Evolutionary conservation across 1,139 yeast genomes (phyloP).

Genomic region (Zygotorulaspora mrakii): DNA sequence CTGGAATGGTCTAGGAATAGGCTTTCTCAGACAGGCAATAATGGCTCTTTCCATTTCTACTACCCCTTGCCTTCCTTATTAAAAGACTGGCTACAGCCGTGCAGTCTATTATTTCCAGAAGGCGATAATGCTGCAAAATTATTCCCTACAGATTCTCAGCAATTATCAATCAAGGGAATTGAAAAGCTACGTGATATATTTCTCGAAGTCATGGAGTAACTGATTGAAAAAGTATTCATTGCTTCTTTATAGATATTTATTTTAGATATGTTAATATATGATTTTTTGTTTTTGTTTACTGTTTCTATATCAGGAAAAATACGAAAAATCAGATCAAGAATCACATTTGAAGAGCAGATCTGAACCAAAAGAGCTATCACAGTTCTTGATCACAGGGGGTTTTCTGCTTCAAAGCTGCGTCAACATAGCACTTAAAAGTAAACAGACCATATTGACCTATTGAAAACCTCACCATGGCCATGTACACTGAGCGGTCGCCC

Average conservation of each 20-base stretch:
- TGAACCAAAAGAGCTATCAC: too few relatives aligned
- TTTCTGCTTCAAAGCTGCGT: too few relatives aligned
- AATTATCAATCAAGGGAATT: slow-evolving; percentile 14
- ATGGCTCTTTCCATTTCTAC: slow-evolving; percentile 19
- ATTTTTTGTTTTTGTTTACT: slow-evolving; percentile 11
- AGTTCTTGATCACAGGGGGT: too few relatives aligned
- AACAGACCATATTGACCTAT: too few relatives aligned
- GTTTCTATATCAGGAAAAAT: slow-evolving; percentile 10
- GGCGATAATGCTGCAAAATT: slow-evolving; percentile 9
- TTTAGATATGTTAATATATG: too few relatives aligned
- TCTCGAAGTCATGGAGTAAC: slow-evolving; percentile 9
- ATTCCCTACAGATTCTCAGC: slow-evolving; percentile 16
- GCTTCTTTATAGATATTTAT: too few relatives aligned
- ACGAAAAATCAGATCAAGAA: slow-evolving; percentile 2
- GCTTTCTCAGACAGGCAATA: slow-evolving; percentile 17
- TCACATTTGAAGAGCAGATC: too few relatives aligned
- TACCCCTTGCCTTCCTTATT: slow-evolving; percentile 15
- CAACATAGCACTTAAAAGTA: too few relatives aligned
- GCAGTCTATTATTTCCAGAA: slow-evolving; percentile 11
- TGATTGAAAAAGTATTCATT: neutral
- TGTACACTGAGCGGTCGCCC: slow-evolving; percentile 12
- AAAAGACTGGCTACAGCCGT: slow-evolving; percentile 16
- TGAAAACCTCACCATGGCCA: slow-evolving; percentile 6
- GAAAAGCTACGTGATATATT: slow-evolving; percentile 12
- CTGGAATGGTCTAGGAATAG: slow-evolving; percentile 33